These are phyloP conservation scores for Aspergillus quadrilineatus DNA, from an alignment of 2,329 filamentous ascomycete species.

Conservation along the genomic window DNA sequence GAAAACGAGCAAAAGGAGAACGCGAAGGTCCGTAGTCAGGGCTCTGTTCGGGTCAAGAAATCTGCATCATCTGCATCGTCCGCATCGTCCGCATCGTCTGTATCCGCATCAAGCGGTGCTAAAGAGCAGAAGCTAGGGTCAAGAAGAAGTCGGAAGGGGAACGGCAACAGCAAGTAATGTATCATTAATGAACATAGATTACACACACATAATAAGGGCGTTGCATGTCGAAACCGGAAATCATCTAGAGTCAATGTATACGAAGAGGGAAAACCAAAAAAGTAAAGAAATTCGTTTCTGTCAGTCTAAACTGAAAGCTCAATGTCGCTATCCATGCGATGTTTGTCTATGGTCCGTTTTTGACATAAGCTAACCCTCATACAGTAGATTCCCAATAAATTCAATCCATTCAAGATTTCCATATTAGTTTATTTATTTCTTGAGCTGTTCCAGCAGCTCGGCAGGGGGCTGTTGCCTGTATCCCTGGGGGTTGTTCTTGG, in stretches of 20 bases:
- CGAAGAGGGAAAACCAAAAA: slow-evolving; percentile 2
- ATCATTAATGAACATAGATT: not conserved
- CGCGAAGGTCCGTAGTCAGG: slow-evolving; percentile 17
- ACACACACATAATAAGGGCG: not conserved
- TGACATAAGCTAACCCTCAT: slow-evolving; percentile 5
- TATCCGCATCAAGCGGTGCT: not conserved
- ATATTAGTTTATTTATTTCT: slow-evolving; percentile 32
- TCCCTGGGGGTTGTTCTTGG: slow-evolving; percentile 91
- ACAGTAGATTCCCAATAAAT: not conserved
- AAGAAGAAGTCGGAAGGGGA: slow-evolving; percentile 39
- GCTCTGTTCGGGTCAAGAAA: not conserved
- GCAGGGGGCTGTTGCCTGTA: slow-evolving; percentile 90
- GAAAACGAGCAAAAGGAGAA: slow-evolving; percentile 33
- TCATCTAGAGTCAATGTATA: not conserved
- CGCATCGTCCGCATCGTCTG: not conserved
- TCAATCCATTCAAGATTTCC: slow-evolving; percentile 1
- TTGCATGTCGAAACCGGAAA: not conserved
- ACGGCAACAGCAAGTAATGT: slow-evolving; percentile 16
- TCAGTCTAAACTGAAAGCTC: slow-evolving; percentile 23
- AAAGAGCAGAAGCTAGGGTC: slow-evolving; percentile 39
- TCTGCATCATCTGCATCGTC: slow-evolving; percentile 2
- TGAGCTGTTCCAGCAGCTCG: slow-evolving; percentile 64
- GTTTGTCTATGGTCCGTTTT: slow-evolving; percentile 1
- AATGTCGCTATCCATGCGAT: slow-evolving; percentile 7
- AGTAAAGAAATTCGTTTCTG: slow-evolving; percentile 40